Conservation (phyloP, 2,329 filamentous ascomycete species). For the Berkeleyomyces rouxiae region DNA sequence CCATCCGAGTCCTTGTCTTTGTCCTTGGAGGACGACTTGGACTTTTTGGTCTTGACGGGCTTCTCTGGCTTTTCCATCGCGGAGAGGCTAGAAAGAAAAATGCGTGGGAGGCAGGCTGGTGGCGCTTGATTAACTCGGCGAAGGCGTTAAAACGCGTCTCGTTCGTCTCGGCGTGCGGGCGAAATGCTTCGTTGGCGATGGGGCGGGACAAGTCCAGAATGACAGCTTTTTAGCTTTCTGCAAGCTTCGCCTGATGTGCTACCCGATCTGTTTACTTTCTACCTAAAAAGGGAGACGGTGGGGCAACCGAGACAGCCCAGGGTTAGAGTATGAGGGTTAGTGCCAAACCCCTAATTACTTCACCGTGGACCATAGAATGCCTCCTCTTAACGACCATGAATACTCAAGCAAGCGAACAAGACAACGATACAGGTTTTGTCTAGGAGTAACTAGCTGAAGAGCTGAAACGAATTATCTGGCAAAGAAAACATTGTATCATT, state of each 20-base stretch:
- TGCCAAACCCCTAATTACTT: neutral
- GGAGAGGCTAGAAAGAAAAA: neutral
- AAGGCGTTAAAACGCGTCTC: neutral
- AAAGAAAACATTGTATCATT: no score
- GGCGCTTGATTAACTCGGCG: neutral
- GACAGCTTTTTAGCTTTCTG: neutral
- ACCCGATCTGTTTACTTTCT: slow-evolving; percentile 5
- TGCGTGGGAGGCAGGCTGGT: no score
- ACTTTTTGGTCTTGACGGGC: slow-evolving; percentile 10
- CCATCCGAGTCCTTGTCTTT: slow-evolving; percentile 41
- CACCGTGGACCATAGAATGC: no score
- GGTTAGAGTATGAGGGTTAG: neutral
- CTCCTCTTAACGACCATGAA: no score
- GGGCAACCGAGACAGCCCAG: neutral
- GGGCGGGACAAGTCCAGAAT: neutral
- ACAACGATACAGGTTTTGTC: no score
- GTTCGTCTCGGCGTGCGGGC: neutral
- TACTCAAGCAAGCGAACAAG: no score
- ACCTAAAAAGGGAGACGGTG: slow-evolving; percentile 3
- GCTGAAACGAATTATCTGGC: no score
- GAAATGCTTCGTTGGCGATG: neutral
- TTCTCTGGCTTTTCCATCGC: neutral
- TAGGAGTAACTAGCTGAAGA: no score
- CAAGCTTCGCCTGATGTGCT: neutral
- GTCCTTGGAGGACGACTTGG: slow-evolving; percentile 5